Base-by-base conservation (phyloP, 495 filamentous ascomycete species). In the Trichoderma reesei region DNA sequence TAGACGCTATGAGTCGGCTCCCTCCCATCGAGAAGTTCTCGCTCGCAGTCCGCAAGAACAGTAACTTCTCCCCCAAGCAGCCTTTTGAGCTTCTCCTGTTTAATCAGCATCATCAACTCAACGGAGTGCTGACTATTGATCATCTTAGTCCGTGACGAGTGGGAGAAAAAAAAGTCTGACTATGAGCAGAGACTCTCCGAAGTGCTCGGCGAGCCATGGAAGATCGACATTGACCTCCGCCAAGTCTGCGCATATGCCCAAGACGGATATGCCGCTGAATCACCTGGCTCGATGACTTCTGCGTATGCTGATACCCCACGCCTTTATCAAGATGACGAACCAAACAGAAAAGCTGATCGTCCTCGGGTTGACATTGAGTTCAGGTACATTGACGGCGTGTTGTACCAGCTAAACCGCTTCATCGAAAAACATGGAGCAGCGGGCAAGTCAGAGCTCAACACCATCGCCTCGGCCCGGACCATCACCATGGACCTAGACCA, bases 11-110 rank as follows among this genome's bases (percentile, higher is more conserved):
- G 77, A 63, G 66, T 54, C 74, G 68, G 20, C 70, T 76, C 34
- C 75, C 76, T 6, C 73, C 78, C n/a, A 75, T 73, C 51, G 78
- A 76, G 68, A 83, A 82, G 68, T 72, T 84, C 9, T 75, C 81
- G n/a, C 78, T 84, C 63, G 80, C 76, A 33, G 65, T 79, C 36
- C 79, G 80, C 67, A 83, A 81, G 69, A 83, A 80, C 67, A 67
- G 75, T 67, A 46, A 4, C 10, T 39, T 10, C 59, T 16, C 38
- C 37, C 48, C n/a, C n/a, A n/a, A n/a, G n/a, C n/a, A n/a, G n/a
- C n/a, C n/a, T n/a, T n/a, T n/a, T n/a, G n/a, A n/a, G n/a, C n/a
- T n/a, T n/a, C n/a, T n/a, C n/a, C n/a, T n/a, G n/a, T n/a, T n/a
- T n/a, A n/a, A n/a, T n/a, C 8, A 20, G n/a, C 41, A 44, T 13